Conservation (phyloP, 164 flowering plant genomes). For the Tinospora cordifolia region DNA sequence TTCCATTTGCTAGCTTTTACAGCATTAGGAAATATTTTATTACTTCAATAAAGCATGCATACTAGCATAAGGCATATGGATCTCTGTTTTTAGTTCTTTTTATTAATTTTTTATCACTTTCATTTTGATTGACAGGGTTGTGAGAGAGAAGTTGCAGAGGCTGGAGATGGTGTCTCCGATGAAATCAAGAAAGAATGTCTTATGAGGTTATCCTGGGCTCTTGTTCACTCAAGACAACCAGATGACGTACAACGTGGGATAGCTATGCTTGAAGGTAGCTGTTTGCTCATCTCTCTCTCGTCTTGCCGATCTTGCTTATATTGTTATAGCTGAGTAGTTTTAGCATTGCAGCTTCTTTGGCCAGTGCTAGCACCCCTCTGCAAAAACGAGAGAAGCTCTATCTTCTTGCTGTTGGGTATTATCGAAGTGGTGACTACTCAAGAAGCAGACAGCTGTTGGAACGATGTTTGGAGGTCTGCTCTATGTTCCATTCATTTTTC, state of each 20-base stretch:
- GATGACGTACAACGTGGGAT: conserved; percentile 93
- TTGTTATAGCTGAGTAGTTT: conserved; percentile 3
- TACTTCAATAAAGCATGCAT: neutral
- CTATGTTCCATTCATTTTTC: conserved; percentile 3
- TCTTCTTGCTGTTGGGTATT: conserved; percentile 87
- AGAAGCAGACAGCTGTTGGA: conserved; percentile 68
- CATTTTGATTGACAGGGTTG: conserved; percentile 44
- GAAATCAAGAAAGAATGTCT: conserved; percentile 53
- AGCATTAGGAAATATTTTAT: neutral
- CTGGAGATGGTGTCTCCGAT: conserved; percentile 38
- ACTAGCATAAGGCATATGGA: neutral
- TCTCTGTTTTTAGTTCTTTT: too few species aligned
- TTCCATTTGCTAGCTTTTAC: neutral
- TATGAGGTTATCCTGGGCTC: conserved; percentile 95
- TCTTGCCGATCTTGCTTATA: neutral
- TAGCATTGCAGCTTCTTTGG: conserved; percentile 54
- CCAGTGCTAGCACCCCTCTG: conserved; percentile 35
- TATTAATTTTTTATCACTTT: neutral
- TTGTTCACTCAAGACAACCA: conserved; percentile 80
- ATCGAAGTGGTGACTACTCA: conserved; percentile 66
- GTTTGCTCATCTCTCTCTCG: neutral
- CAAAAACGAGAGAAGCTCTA: conserved; percentile 71
- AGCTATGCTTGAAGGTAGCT: conserved; percentile 89
- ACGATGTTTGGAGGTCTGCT: conserved; percentile 66
- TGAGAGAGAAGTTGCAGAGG: conserved; percentile 76